These are phyloP conservation scores for Schizochytrium sp. DNA, from an alignment of 108 stramenopile species.

Conservation along the genomic window DNA sequence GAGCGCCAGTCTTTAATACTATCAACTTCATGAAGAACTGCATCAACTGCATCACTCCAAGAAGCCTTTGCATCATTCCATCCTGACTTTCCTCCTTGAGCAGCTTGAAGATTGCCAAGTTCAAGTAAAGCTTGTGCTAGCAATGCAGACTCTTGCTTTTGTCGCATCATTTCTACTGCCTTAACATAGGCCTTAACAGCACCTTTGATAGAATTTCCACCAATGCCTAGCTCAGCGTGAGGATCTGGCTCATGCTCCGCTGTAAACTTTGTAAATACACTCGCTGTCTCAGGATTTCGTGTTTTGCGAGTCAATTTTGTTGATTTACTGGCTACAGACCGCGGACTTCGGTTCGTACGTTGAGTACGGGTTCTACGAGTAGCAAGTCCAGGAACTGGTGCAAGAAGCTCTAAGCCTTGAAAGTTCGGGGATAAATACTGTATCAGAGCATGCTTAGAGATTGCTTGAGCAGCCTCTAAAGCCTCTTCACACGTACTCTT, in stretches of 20 bases:
- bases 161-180: conserved; percentile 44
- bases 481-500: conserved; percentile 40
- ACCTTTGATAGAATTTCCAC: background rate
- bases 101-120: conserved; percentile 26
- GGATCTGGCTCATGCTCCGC: conserved; percentile 19
- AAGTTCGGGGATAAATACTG: background rate
- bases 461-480: background rate
- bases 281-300: background rate
- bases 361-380: conserved; percentile 25
- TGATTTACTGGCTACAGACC: conserved; percentile 21
- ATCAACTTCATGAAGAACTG: conserved; percentile 29
- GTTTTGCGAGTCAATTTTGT: background rate
- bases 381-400: background rate
- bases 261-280: conserved; percentile 10
- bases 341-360: conserved; percentile 35
- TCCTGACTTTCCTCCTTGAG: conserved; percentile 12
- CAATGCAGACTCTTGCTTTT: conserved; percentile 41
- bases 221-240: conserved; percentile 36
- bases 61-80: background rate
- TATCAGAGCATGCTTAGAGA: background rate
- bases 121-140: conserved; percentile 23
- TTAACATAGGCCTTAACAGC: background rate
- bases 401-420: background rate
- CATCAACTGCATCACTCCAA: conserved; percentile 49
- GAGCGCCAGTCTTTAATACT: background rate